Evolutionary conservation across 2,329 filamentous ascomycete species (phyloP).

Genomic region (Fusarium sacchari): DNA sequence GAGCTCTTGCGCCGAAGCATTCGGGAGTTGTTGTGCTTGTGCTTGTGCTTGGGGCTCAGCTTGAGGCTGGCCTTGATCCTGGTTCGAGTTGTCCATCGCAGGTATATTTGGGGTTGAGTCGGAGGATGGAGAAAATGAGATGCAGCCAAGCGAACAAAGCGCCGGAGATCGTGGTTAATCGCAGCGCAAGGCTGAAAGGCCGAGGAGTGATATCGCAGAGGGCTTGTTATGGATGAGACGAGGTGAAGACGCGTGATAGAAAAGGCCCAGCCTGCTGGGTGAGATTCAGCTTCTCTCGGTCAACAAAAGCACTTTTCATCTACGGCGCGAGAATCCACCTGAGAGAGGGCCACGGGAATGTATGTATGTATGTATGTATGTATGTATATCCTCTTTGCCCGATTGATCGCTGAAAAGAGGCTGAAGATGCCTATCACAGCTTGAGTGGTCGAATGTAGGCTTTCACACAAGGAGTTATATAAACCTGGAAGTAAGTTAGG

Average conservation of each 20-base stretch:
- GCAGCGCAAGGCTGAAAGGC: conserved; percentile 33
- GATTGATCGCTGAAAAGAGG: neutral
- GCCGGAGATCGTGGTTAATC: neutral
- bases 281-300: conserved; percentile 7
- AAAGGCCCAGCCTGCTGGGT: conserved; percentile 39
- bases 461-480: conserved; percentile 17
- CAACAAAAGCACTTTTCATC: conserved; percentile 21
- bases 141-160: neutral
- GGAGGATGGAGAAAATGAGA: neutral
- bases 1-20: conserved; percentile 4
- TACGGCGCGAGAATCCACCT: conserved; percentile 3
- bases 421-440: conserved; percentile 15
- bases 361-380: neutral
- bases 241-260: conserved; percentile 28
- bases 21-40: conserved; percentile 33
- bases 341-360: neutral
- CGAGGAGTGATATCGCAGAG: conserved; percentile 15
- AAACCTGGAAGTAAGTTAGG: neutral
- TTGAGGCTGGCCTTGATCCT: conserved; percentile 33
- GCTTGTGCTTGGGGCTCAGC: conserved; percentile 33
- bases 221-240: conserved; percentile 34
- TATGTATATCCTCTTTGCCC: conserved; percentile 11
- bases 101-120: neutral
- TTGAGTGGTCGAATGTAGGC: conserved; percentile 6
- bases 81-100: conserved; percentile 36